These are phyloP conservation scores for Pontederia crassipes DNA, from an alignment of 176 grass and related monocot species.

Conservation along the genomic window DNA sequence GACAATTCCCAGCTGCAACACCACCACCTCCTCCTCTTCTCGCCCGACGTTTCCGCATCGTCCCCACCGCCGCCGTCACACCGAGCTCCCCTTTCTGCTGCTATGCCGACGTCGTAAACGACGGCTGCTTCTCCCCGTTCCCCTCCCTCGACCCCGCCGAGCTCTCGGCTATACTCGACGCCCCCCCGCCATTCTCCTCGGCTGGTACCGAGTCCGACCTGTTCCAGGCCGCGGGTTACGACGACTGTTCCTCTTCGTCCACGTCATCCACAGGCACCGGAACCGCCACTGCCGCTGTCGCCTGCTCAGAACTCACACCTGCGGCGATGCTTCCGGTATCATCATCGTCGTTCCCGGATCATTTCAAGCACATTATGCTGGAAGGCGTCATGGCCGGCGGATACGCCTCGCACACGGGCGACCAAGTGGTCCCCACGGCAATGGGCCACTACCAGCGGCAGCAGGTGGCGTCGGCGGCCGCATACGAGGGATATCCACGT, in stretches of 20 bases:
- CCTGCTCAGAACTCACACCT: not conserved
- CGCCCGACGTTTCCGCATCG: constrained; percentile 31
- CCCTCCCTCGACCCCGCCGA: constrained; percentile 35
- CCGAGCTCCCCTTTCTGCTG: constrained; percentile 30
- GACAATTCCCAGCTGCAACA: constrained; percentile 19
- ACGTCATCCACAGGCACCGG: constrained; percentile 17
- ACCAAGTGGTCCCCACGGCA: not conserved
- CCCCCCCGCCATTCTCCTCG: not conserved
- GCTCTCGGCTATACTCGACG: constrained; percentile 41
- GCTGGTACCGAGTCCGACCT: constrained; percentile 16
- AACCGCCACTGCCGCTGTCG: not conserved
- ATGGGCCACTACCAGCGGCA: not conserved
- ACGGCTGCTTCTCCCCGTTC: constrained; percentile 38
- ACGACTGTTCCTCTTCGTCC: constrained; percentile 17
- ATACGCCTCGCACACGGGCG: constrained; percentile 5
- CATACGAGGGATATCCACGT: not conserved
- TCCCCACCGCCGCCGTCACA: constrained; percentile 25
- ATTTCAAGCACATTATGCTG: constrained; percentile 38
- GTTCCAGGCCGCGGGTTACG: constrained; percentile 1
- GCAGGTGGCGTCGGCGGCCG: not conserved
- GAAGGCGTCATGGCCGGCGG: constrained; percentile 14
- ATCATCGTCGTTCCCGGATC: constrained; percentile 7
- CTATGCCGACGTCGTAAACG: not conserved
- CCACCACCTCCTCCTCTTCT: constrained; percentile 23
- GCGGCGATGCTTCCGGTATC: not conserved